Base-by-base conservation (phyloP, 2,329 filamentous ascomycete genomes). In the Passalora sequoiae region DNA sequence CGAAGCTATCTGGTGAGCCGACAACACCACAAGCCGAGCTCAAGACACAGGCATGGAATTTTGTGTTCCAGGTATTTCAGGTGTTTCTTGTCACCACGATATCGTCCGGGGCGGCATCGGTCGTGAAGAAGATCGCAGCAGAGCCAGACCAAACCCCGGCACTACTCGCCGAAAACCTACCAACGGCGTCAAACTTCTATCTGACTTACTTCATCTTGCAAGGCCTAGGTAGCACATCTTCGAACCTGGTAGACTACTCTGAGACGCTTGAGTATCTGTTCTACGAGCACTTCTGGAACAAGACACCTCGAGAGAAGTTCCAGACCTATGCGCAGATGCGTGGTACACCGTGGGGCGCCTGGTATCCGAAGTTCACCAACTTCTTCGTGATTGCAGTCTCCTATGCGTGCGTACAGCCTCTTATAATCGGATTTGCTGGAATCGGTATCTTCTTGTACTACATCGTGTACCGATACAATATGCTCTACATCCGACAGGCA, bases 401-500 rank as follows among this genome's bases (percentile, higher is more conserved):
- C 20, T 74, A 74, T 51, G 66, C 70, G 4, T 69, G 67, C 53
- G 72, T 74, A 41, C 70, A 71, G 6, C 71, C 71, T 3, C 54
- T 74, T 3, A 66, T 73, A 5, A 58, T 73, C 1, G 68, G 68
- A 27, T 74, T 74, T 49, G 65, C 68, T 4, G 62, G 62, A 5
- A 54, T 72, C 10, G 69, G 70, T 12, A 59, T 73, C 20, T 56
- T 53, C 22, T 60, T 73, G 6, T 64, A 71, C 47, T 74, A 73
- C 56, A 48, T 72, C 30, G 69, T 66, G 39, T 73, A 69, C 57
- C 66, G 69, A 13, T 73, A 74, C 62, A 72, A 71, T 46, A 62
- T 73, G 50, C 64, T 74, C 8, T 74, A 71, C 53, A 68, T 71
- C 9, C 37, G 53, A 19, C 70, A 70, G 54, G 69, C 68, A 46